Conservation (phyloP, 2,329 filamentous ascomycete species). For the Fusarium tuaranense region DNA sequence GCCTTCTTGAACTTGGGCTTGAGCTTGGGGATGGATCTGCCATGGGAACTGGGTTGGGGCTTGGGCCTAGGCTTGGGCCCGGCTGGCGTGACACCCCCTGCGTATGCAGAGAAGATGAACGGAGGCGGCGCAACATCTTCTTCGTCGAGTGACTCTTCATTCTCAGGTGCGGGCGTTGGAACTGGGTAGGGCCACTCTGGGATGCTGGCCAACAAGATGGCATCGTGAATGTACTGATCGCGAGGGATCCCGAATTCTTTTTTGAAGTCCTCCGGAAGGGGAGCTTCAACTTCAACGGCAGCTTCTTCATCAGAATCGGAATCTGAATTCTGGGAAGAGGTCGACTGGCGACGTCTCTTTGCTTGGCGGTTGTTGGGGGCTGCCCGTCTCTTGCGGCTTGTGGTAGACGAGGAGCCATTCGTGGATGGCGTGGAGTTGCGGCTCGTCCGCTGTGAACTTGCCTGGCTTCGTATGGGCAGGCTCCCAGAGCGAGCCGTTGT, state of each 20-base stretch:
- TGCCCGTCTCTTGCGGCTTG: constrained; percentile 3
- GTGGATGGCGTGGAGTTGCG: neutral
- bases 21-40: neutral
- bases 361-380: neutral
- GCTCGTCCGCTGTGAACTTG: neutral
- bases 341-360: constrained; percentile 2
- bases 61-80: neutral
- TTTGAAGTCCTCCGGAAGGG: constrained; percentile 22
- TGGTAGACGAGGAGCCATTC: neutral
- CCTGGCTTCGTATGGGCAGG: neutral
- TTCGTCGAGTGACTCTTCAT: constrained; percentile 24
- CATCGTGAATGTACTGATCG: constrained; percentile 26
- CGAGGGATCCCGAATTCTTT: constrained; percentile 22
- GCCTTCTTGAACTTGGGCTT: neutral
- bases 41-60: neutral
- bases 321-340: neutral
- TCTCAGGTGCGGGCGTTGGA: neutral
- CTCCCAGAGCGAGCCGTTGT: neutral
- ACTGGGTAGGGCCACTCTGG: neutral
- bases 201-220: neutral
- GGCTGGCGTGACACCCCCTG: neutral
- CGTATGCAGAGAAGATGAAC: neutral
- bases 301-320: neutral
- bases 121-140: constrained; percentile 29
- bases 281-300: constrained; percentile 9